Evolutionary conservation across 352 stramenopile genomes (phyloP).

Genomic region (Saprolegnia diclina): DNA sequence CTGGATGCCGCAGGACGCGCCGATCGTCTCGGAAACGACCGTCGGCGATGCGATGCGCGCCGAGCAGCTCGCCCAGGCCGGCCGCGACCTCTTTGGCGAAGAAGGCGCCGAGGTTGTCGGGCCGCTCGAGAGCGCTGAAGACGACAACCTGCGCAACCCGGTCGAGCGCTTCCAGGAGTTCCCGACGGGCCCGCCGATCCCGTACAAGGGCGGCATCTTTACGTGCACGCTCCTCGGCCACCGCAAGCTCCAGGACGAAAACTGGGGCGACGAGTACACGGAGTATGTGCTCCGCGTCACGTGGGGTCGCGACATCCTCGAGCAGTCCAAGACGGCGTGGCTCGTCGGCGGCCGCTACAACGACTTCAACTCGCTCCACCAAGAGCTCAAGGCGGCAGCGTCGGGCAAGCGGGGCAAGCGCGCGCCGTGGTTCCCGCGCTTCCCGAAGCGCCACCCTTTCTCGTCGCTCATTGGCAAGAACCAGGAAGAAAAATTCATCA

Average conservation of each 20-base stretch:
- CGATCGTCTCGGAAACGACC: slow-evolving; percentile 73
- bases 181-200: slow-evolving; percentile 82
- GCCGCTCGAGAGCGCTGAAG: slow-evolving; percentile 77
- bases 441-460: slow-evolving; percentile 86
- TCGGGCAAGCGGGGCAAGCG: slow-evolving; percentile 80
- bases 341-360: slow-evolving; percentile 85
- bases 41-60: slow-evolving; percentile 60
- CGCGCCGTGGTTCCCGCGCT: slow-evolving; percentile 84
- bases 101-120: slow-evolving; percentile 67
- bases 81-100: slow-evolving; percentile 79
- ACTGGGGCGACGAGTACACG: slow-evolving; percentile 87
- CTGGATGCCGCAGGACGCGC: slow-evolving; percentile 78
- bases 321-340: slow-evolving; percentile 85
- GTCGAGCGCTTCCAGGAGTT: slow-evolving; percentile 86
- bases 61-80: slow-evolving; percentile 80
- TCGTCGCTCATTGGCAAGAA: slow-evolving; percentile 89
- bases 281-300: slow-evolving; percentile 85
- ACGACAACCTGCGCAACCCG: slow-evolving; percentile 82
- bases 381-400: slow-evolving; percentile 81
- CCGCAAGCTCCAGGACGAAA: slow-evolving; percentile 84
- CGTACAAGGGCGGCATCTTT: slow-evolving; percentile 86
- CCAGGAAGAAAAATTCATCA: slow-evolving; percentile 88
- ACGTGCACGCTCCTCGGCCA: slow-evolving; percentile 86
- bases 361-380: slow-evolving; percentile 86
- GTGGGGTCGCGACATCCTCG: slow-evolving; percentile 81